Percentiles rank a stretch among this genome's conserved stretches.
Conservation (phyloP, 306 rosid genomes). For the Cyamopsis tetragonoloba region DNA sequence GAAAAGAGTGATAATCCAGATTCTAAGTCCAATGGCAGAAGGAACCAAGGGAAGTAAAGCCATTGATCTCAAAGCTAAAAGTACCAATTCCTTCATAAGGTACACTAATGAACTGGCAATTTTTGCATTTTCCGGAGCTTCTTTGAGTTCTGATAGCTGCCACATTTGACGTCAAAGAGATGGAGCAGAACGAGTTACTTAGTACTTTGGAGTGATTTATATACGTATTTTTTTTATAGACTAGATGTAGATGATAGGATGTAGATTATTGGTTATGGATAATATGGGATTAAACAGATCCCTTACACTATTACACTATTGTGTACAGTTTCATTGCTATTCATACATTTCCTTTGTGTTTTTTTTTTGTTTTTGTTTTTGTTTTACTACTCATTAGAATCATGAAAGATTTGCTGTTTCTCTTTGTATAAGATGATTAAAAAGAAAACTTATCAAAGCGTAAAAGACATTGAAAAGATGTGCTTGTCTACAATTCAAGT, state of each 20-base stretch:
- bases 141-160: constrained; percentile 33
- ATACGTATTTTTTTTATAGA: constrained; percentile 33
- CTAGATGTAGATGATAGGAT: constrained; percentile 49
- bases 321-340: constrained; percentile 50
- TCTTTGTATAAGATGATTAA: constrained; percentile 18
- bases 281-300: constrained; percentile 35
- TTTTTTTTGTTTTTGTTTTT: constrained; percentile 2
- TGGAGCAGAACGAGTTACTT: constrained; percentile 26
- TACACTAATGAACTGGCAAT: constrained; percentile 23
- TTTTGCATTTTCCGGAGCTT: constrained; percentile 44
- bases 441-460: constrained; percentile 19
- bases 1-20: constrained; percentile 52
- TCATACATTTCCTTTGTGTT: constrained; percentile 14
- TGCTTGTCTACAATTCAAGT: constrained; percentile 22
- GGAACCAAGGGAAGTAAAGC: constrained; percentile 40
- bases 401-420: constrained; percentile 22
- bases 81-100: constrained; percentile 19
- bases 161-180: constrained; percentile 33
- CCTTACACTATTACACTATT: constrained; percentile 29
- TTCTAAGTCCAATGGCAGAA: constrained; percentile 38
- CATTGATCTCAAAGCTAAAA: background rate
- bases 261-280: constrained; percentile 40
- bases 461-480: constrained; percentile 17
- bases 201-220: constrained; percentile 33
- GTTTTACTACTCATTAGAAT: constrained; percentile 28